Conservation (phyloP, 139 green algal species). For the Chlamydomonas urium region DNA sequence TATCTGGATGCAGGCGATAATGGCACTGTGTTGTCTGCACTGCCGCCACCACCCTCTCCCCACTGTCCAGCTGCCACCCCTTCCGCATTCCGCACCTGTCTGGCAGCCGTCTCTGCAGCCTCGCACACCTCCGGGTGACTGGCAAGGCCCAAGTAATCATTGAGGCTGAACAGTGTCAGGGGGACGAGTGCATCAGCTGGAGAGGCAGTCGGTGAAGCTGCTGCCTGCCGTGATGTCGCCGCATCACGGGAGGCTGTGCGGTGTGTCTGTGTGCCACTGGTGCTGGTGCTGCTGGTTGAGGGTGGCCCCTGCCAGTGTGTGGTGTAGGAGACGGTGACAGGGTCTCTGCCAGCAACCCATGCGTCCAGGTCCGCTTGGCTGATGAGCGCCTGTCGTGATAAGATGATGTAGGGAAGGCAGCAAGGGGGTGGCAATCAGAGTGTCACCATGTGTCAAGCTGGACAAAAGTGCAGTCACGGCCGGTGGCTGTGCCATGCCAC, state of each 20-base stretch:
- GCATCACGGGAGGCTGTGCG: neutral
- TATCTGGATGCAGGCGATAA: too few species aligned
- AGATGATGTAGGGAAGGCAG: too few species aligned
- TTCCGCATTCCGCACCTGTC: constrained; percentile 23
- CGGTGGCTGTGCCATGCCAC: too few species aligned
- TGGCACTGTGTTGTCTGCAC: too few species aligned
- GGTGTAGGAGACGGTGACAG: neutral
- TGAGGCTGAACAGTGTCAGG: constrained; percentile 74
- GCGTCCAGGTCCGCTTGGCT: constrained; percentile 28
- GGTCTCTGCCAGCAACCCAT: constrained; percentile 16
- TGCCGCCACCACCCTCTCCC: too few species aligned
- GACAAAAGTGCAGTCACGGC: too few species aligned
- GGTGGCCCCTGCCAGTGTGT: neutral
- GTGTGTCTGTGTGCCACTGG: neutral
- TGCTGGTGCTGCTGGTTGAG: neutral
- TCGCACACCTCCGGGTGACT: constrained; percentile 68
- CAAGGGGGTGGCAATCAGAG: too few species aligned
- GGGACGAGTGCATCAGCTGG: too few species aligned
- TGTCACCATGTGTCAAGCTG: too few species aligned
- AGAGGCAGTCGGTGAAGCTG: too few species aligned
- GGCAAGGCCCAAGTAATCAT: constrained; percentile 94
- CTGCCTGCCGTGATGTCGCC: neutral
- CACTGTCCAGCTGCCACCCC: too few species aligned
- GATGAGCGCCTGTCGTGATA: constrained; percentile 34
- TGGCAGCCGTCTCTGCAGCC: constrained; percentile 52